phyloP scores from a whole-genome alignment of 2,329 filamentous ascomycete genomes.

The Diaporthe ilicicola region DNA sequence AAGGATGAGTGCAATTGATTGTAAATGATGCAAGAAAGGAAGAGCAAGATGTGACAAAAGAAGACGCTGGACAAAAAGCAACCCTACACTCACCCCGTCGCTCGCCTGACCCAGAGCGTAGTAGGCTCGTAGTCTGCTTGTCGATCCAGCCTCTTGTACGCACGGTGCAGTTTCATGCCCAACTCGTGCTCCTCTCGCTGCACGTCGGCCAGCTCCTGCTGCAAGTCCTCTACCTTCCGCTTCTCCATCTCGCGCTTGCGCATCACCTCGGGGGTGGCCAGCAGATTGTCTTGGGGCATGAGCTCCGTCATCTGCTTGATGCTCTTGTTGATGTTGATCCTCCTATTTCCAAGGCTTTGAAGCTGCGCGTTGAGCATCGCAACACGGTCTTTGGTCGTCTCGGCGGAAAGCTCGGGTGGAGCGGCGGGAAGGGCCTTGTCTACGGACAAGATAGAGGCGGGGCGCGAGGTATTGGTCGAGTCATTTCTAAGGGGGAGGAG shows the following conservation, averaged over 20 bases:
- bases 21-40: background rate
- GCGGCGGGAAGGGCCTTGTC: conserved; percentile 69
- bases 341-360: conserved; percentile 70
- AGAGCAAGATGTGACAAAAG: background rate
- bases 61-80: background rate
- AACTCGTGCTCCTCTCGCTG: conserved; percentile 81
- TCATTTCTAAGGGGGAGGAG: conserved; percentile 19
- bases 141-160: conserved; percentile 78
- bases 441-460: conserved; percentile 46
- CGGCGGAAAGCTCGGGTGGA: conserved; percentile 64
- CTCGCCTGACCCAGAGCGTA: conserved; percentile 79
- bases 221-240: conserved; percentile 72
- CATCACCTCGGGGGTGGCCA: conserved; percentile 71
- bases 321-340: conserved; percentile 74
- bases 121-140: conserved; percentile 71
- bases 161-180: conserved; percentile 76
- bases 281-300: conserved; percentile 75
- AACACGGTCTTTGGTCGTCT: conserved; percentile 67
- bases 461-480: conserved; percentile 28
- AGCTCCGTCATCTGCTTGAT: conserved; percentile 82
- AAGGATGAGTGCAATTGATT: background rate
- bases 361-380: conserved; percentile 72
- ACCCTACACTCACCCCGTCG: conserved; percentile 59
- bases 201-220: conserved; percentile 75
- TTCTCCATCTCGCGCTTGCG: conserved; percentile 65